Conservation (phyloP, 1,139 yeast species). For the Wickerhamiella infanticola region DNA sequence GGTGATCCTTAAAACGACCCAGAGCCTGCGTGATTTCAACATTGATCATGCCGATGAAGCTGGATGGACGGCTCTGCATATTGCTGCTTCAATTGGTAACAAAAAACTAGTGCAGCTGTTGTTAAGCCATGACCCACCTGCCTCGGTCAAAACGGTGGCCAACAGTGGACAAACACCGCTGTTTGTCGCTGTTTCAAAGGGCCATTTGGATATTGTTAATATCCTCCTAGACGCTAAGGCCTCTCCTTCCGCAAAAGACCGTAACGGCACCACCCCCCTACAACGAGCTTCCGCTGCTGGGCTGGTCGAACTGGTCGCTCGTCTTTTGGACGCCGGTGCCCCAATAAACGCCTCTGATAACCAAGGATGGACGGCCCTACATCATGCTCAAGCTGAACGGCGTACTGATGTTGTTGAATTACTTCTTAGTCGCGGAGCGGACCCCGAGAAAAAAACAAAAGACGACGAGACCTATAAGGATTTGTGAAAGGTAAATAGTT, state of each 20-base stretch:
- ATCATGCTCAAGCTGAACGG: constrained; percentile 88
- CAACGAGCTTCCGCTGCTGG: constrained; percentile 83
- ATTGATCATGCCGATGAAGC: constrained; percentile 59
- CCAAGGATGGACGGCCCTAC: constrained; percentile 75
- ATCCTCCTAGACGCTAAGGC: constrained; percentile 41
- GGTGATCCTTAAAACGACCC: constrained; percentile 31
- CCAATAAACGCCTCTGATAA: constrained; percentile 55
- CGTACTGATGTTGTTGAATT: constrained; percentile 59
- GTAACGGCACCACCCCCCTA: constrained; percentile 44
- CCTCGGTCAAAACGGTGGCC: constrained; percentile 35
- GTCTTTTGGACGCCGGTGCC: constrained; percentile 38
- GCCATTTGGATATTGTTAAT: constrained; percentile 38
- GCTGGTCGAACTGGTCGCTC: constrained; percentile 36
- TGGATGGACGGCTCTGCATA: constrained; percentile 84
- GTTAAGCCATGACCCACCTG: constrained; percentile 10
- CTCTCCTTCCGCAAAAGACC: constrained; percentile 50
- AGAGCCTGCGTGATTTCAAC: constrained; percentile 29
- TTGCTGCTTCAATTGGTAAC: constrained; percentile 63
- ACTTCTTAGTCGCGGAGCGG: constrained; percentile 56
- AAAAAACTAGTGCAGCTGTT: constrained; percentile 32
- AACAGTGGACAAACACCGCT: constrained; percentile 54
- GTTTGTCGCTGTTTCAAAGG: constrained; percentile 64
- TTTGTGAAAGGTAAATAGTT: not conserved
- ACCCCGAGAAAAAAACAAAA: constrained; percentile 30
- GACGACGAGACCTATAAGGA: constrained; percentile 48